Evolutionary conservation across 2,329 filamentous ascomycete species (phyloP).

Genomic region (Davidsoniella neocaledoniae): DNA sequence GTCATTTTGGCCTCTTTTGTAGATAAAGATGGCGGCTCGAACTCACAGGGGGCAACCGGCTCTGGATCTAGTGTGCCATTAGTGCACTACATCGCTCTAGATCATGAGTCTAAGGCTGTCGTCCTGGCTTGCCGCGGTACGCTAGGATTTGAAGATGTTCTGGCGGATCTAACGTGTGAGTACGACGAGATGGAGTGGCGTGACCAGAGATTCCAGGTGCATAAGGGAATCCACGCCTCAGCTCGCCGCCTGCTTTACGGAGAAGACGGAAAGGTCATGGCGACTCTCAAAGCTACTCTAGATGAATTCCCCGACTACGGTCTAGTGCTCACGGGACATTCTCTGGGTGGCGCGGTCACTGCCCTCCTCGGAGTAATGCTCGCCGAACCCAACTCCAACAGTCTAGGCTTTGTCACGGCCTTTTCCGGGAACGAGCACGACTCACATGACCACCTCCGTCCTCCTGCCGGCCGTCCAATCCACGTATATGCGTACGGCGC

Average conservation of each 20-base stretch:
- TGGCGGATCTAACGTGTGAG: conserved; percentile 59
- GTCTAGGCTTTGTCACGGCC: conserved; percentile 45
- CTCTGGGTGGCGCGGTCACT: conserved; percentile 52
- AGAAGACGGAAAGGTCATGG: conserved; percentile 47
- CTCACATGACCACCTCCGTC: conserved; percentile 15
- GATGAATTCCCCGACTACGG: conserved; percentile 53
- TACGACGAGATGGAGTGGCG: conserved; percentile 51
- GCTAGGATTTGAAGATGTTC: conserved; percentile 54
- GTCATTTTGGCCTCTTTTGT: conserved; percentile 55
- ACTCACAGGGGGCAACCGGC: conserved; percentile 45
- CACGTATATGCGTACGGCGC: conserved; percentile 69
- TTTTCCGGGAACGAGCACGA: conserved; percentile 20
- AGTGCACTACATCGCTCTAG: conserved; percentile 56
- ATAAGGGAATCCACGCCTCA: conserved; percentile 59
- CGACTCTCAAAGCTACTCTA: conserved; percentile 47
- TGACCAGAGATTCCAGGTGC: conserved; percentile 48
- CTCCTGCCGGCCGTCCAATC: conserved; percentile 49
- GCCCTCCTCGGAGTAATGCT: conserved; percentile 56
- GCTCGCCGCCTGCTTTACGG: conserved; percentile 51
- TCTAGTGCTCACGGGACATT: conserved; percentile 52
- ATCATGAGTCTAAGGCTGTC: conserved; percentile 54
- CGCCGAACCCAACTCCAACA: conserved; percentile 38
- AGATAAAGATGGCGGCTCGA: conserved; percentile 50
- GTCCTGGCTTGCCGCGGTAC: conserved; percentile 59
- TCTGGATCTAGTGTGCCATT: conserved; percentile 43